phyloP scores from a whole-genome alignment of 371 early-diverging fungal species.

The Chytridiales sp. region DNA sequence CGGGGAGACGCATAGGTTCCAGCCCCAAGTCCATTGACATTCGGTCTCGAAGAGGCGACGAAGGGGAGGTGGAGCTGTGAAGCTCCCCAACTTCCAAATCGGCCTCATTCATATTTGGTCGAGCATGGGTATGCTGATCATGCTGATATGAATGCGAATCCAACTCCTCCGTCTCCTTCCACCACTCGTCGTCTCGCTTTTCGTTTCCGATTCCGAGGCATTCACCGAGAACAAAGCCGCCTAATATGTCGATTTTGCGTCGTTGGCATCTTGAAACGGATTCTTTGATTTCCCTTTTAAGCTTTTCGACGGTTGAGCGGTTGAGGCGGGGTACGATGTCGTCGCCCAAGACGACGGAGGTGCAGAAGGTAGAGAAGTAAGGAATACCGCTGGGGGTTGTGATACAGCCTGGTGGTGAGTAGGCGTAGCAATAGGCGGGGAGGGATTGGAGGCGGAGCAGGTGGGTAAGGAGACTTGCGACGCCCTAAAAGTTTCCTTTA shows the following conservation, averaged over 20 bases:
- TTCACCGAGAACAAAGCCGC: conserved; percentile 24
- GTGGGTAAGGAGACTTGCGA: conserved; percentile 37
- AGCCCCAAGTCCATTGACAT: no score
- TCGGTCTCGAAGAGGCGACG: conserved; percentile 5
- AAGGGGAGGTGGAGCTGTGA: no score
- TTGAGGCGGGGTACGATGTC: conserved; percentile 43
- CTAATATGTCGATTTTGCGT: conserved; percentile 36
- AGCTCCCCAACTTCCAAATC: conserved; percentile 5
- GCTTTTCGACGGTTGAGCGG: conserved; percentile 34
- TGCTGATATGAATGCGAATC: no score
- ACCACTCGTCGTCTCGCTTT: conserved; percentile 7
- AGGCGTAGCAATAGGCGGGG: conserved; percentile 28
- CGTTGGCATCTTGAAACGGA: conserved; percentile 25
- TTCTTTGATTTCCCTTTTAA: conserved; percentile 32
- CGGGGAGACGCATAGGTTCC: conserved; percentile 30
- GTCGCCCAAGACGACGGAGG: conserved; percentile 40
- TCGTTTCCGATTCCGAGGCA: conserved; percentile 9
- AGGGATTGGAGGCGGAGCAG: conserved; percentile 23
- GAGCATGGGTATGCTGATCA: no score
- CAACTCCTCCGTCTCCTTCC: conserved; percentile 11
- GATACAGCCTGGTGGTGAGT: conserved; percentile 44
- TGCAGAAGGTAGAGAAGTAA: conserved; percentile 40
- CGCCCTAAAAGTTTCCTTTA: conserved; percentile 22
- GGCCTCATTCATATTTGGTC: conserved; percentile 1
- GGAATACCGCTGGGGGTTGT: conserved; percentile 25